Percentiles rank a stretch among this genome's conserved stretches.
phyloP scores from a whole-genome alignment of 345 rosid genomes.

The Kandelia obovata region DNA sequence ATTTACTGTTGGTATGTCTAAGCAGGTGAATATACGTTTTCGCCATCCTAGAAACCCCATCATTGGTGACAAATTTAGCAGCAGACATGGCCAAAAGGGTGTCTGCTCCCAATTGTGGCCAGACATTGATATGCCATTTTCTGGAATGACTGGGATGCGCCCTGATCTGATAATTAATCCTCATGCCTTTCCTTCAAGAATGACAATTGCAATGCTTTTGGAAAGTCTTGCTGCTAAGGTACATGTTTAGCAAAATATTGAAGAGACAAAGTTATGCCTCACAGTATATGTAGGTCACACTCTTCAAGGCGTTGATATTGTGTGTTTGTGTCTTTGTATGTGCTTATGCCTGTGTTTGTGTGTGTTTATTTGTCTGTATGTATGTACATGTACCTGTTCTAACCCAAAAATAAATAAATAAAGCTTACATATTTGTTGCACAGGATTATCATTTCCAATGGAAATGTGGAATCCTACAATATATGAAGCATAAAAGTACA shows the following conservation, averaged over 20 bases:
- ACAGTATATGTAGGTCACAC: too few relatives aligned
- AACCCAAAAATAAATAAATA: too few relatives aligned
- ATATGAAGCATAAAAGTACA: too few relatives aligned
- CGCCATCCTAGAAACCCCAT: constrained; percentile 91
- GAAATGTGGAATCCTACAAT: too few relatives aligned
- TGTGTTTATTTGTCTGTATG: too few relatives aligned
- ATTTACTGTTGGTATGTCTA: constrained; percentile 11
- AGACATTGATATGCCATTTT: constrained; percentile 95
- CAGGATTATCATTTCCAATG: too few relatives aligned
- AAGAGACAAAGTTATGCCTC: background rate
- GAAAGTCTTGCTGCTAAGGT: constrained; percentile 99
- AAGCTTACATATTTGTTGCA: too few relatives aligned
- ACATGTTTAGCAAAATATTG: constrained; percentile 1
- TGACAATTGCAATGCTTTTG: constrained; percentile 97
- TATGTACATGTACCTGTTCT: too few relatives aligned
- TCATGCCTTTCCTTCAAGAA: constrained; percentile 98
- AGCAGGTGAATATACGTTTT: constrained; percentile 74
- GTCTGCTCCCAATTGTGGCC: constrained; percentile 98
- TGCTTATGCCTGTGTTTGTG: too few relatives aligned
- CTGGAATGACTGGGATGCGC: constrained; percentile 93
- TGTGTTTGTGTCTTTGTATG: too few relatives aligned
- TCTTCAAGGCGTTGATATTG: too few relatives aligned
- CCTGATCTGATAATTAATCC: constrained; percentile 99
- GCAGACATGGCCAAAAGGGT: constrained; percentile 99
- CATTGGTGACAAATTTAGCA: constrained; percentile 96